Percentiles rank a stretch among this genome's conserved stretches.
Conservation (phyloP, 495 filamentous ascomycete genomes). For the Hyphodiscus hymeniophilus region DNA sequence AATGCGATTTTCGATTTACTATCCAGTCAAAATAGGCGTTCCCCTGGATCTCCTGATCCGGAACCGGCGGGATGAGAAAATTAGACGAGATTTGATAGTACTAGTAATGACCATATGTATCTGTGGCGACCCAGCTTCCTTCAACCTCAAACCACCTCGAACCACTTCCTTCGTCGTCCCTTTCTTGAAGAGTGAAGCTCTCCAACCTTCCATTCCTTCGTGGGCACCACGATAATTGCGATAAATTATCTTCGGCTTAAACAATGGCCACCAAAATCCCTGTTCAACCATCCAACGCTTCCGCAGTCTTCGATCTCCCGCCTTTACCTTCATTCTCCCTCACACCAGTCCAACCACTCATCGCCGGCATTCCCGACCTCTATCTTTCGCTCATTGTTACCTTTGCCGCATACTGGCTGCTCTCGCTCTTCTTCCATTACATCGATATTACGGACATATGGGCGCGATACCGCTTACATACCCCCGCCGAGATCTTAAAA, state of each 20-base stretch:
- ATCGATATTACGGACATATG: conserved; percentile 78
- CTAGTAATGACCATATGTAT: background rate
- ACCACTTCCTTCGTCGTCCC: background rate
- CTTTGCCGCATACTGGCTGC: conserved; percentile 78
- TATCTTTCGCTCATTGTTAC: conserved; percentile 65
- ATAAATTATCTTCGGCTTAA: too few relatives aligned
- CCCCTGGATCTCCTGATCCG: too few relatives aligned
- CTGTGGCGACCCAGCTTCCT: background rate
- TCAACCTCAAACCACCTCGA: background rate
- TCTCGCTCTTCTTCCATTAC: conserved; percentile 81
- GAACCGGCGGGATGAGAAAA: background rate
- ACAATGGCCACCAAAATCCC: conserved; percentile 34
- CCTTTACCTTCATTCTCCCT: conserved; percentile 70
- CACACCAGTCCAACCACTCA: conserved; percentile 54
- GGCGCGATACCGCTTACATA: conserved; percentile 83
- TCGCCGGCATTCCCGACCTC: conserved; percentile 75
- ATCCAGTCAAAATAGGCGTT: too few relatives aligned
- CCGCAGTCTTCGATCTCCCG: conserved; percentile 47
- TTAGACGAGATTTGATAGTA: conserved; percentile 21
- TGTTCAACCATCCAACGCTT: conserved; percentile 15
- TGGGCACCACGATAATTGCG: conserved; percentile 30
- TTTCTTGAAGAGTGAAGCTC: too few relatives aligned
- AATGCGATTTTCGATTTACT: too few relatives aligned
- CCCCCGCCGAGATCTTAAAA: conserved; percentile 76
- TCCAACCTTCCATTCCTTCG: conserved; percentile 21